Base-by-base conservation (phyloP, 1,139 yeast species). In the Suhomyces anneliseae region DNA sequence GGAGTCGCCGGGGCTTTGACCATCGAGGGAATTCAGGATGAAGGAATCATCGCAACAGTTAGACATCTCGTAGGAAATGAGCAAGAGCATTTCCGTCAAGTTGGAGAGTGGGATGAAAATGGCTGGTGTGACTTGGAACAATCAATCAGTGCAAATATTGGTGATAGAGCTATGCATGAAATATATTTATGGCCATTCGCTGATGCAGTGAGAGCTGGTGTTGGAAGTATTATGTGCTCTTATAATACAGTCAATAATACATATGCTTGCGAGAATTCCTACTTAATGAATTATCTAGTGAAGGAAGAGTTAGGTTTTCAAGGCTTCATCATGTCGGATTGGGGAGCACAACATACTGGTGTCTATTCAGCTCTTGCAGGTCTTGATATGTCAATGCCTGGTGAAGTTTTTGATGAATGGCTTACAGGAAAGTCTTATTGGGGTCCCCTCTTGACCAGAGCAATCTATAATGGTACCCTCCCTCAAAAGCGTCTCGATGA, bases 331-430 rank as follows among this genome's bases (percentile, higher is more conserved):
- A 76, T 82, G 47, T 76, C 85, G 32, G 88, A 83, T 57, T 82
- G 87, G 87, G 82, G 81, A 27, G 87, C 85, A 5, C 82, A 78
- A 50, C 82, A 78, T 52, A 62, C 79, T 14, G 87, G 87, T 8
- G 80, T 82, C 6, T 72, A 73, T 45, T 73, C 85, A 0, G 82
- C 81, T 1, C 63, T 80, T 29, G 76, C 86, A 2, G 89, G 89
- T 1, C 64, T 81, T 38, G 88, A 83, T 63, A 81, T 83, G 85
- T 70, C 78, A 6, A 82, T 83, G 87, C 88, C 88, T 0, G 87
- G 86, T 29, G 83, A 80, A 49, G 68, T 76, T 1, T 73, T 73
- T 51, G 78, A 76, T 47, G 79, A 74, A 44, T 77, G 82, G 79
- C 65, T 77, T 35, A 70, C 79, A 14, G 85, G 84, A 2, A 72